Evolutionary conservation across 2,329 filamentous ascomycete genomes (phyloP).

Genomic region (Aureobasidium vineae): DNA sequence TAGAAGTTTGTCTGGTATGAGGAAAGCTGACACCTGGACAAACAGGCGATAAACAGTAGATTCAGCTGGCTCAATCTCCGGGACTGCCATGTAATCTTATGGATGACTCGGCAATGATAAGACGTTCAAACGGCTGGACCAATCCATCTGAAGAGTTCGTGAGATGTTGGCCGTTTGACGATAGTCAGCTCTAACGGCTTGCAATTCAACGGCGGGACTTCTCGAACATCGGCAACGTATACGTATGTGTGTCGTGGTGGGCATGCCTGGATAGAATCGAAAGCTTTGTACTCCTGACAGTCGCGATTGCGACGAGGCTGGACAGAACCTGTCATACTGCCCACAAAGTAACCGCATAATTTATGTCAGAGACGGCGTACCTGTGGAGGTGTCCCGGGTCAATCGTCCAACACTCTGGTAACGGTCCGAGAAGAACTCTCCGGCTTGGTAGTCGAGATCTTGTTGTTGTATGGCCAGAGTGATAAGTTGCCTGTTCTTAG

Average conservation of each 20-base stretch:
- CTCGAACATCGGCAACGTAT: background rate
- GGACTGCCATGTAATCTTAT: slow-evolving; percentile 17
- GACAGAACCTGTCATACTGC: background rate
- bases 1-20: background rate
- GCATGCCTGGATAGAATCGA: background rate
- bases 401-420: background rate
- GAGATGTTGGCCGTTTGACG: slow-evolving; percentile 10
- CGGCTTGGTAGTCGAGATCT: background rate
- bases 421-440: background rate
- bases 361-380: background rate
- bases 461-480: background rate
- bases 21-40: slow-evolving; percentile 6
- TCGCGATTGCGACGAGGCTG: background rate
- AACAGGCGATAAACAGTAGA: background rate
- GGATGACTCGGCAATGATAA: slow-evolving; percentile 16
- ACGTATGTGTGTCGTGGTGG: background rate
- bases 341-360: background rate
- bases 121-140: slow-evolving; percentile 14
- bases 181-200: slow-evolving; percentile 15
- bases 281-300: background rate
- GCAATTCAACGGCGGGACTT: background rate
- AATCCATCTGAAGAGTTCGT: slow-evolving; percentile 18
- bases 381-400: background rate
- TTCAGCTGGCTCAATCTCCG: slow-evolving; percentile 15
- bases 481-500: background rate